Conservation (phyloP, 257 asterid genomes). For the Nicotiana otophora region DNA sequence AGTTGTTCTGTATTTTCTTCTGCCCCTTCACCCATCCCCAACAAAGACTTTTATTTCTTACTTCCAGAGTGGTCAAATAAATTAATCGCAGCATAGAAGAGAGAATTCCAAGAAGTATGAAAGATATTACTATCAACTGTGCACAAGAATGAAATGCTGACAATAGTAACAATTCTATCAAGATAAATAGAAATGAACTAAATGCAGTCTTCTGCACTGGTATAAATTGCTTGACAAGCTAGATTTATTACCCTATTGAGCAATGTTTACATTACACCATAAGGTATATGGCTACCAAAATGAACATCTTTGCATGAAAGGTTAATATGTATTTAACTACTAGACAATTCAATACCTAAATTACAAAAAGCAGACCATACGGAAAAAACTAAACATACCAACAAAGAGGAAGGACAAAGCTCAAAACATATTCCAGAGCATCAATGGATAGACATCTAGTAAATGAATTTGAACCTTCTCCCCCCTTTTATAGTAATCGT, state of each 20-base stretch:
- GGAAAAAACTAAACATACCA: neutral
- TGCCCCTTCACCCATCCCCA: neutral
- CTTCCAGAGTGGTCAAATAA: neutral
- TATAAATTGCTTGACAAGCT: neutral
- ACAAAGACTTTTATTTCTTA: neutral
- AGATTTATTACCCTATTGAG: neutral
- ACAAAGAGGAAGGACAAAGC: neutral
- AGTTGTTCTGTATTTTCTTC: neutral
- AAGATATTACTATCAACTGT: neutral
- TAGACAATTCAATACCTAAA: neutral
- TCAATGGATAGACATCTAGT: neutral
- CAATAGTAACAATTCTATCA: neutral
- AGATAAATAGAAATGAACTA: neutral
- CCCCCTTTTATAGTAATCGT: neutral
- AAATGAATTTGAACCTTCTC: neutral
- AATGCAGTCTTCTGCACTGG: neutral
- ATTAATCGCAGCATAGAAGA: neutral
- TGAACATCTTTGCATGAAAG: neutral
- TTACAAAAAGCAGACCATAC: neutral
- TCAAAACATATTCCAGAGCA: neutral
- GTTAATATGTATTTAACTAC: neutral
- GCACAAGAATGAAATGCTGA: neutral
- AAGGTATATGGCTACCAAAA: neutral
- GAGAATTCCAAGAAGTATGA: neutral
- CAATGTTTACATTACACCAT: neutral